Evolutionary conservation across 225 moss, liverwort and hornwort species (phyloP), one percentile per base, ranked within the genome.

Genomic region (Bryum argenteum): DNA sequence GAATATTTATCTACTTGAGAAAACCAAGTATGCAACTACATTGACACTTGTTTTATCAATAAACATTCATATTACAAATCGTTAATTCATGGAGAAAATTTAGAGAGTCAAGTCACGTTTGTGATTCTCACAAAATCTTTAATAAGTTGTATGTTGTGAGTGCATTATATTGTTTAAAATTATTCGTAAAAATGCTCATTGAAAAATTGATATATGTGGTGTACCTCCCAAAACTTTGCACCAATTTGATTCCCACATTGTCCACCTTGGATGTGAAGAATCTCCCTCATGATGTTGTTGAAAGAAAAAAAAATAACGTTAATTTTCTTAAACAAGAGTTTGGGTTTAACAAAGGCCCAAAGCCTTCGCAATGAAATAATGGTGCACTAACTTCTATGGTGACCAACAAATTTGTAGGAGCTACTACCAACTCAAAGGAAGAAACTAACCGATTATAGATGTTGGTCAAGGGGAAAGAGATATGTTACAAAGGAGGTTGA

Each of bases 171-270:
- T 2, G 7, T 33, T 33, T 33, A 6, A 4, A 33, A 6, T 33
- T 33, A 2, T 6, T 5, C 0, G 33, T 6, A 33, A 6, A 5
- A 6, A 4, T 6, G 7, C 7, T 48, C 16, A 48, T 5, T 14
- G 16, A 16, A 5, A 48, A 48, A 5, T 2, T 48, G 48, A 6
- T 40, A 63, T 53, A 21, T 13, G 23, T 44, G 47, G 14, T 1
- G 28, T 78, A 78, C 78, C 75, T 82, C 82, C 82, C 82, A 78
- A 71, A 82, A 82, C 67, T 82, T 82, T 1, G 82, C 82, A 21
- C 78, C 82, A 20, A 82, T 82, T 66, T 82, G 82, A 58, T 82
- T 82, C 58, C 82, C 82, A 39, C 82, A 82, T 26, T 82, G 82
- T 8, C 82, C 82, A 63, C 78, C 82, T 75, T 82, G 82, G 51